Evolutionary conservation across 257 asterid genomes (phyloP).

Genomic region (Anisodus acutangulus): DNA sequence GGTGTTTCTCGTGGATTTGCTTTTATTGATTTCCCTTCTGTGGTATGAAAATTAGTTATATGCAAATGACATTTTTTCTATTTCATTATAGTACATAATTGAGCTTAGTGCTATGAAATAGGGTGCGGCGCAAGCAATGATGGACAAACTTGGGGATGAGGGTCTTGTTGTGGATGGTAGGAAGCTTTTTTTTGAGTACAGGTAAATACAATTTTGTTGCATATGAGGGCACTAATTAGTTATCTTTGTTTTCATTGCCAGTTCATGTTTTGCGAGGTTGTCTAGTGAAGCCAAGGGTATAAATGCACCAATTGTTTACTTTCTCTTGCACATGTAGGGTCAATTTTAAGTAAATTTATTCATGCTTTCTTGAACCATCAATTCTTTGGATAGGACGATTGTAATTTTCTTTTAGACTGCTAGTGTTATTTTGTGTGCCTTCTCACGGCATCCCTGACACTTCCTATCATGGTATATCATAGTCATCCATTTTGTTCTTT

Average conservation of each 20-base stretch:
- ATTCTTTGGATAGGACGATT: not conserved
- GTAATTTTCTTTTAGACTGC: not conserved
- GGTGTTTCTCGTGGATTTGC: conserved; percentile 98
- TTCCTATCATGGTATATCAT: not conserved
- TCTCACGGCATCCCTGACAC: not conserved
- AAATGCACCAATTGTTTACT: conserved; percentile 11
- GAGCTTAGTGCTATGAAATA: conserved; percentile 44
- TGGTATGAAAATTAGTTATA: conserved; percentile 55
- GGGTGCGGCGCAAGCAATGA: conserved; percentile 95
- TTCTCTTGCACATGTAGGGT: conserved; percentile 4
- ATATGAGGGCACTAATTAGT: not conserved
- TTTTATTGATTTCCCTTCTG: conserved; percentile 92
- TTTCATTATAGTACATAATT: conserved; percentile 12
- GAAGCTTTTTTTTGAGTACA: conserved; percentile 90
- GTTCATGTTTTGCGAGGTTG: not conserved
- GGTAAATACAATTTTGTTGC: conserved; percentile 47
- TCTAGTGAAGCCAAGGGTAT: conserved; percentile 6
- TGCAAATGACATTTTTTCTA: conserved; percentile 24
- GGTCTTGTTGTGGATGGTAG: conserved; percentile 94
- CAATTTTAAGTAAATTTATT: not conserved
- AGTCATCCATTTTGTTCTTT: not conserved
- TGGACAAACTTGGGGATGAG: conserved; percentile 81
- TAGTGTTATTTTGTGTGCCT: not conserved
- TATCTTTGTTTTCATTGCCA: not conserved
- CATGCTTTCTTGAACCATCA: conserved; percentile 18